Conservation (phyloP, 495 filamentous ascomycete genomes). For the Trichoderma erinaceum region DNA sequence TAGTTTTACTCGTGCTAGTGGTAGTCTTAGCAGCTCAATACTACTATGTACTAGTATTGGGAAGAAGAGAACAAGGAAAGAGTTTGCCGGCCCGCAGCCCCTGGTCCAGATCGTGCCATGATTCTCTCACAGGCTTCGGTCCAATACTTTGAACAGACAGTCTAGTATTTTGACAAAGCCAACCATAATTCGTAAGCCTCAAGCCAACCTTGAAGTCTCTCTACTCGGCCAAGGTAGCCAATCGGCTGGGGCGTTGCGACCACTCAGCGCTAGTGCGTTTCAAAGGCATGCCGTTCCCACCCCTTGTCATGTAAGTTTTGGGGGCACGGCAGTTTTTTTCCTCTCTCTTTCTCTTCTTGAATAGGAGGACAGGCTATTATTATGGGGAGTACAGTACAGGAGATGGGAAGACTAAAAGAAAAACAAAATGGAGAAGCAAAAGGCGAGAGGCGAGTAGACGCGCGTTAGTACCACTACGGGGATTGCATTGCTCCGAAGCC, state of each 20-base stretch:
- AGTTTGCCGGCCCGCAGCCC: no score
- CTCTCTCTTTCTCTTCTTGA: background rate
- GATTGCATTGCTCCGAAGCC: no score
- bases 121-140: background rate
- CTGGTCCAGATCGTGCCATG: no score
- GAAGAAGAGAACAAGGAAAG: no score
- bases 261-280: constrained; percentile 12
- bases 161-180: background rate
- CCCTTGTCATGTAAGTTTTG: background rate
- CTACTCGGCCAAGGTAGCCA: background rate
- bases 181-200: background rate
- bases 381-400: background rate
- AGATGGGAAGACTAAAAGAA: background rate
- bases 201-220: background rate
- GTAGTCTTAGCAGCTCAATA: no score
- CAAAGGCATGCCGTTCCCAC: constrained; percentile 5
- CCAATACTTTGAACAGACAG: background rate
- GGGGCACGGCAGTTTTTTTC: background rate
- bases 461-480: no score
- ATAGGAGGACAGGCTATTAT: background rate
- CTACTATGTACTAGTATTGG: no score
- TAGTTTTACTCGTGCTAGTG: background rate
- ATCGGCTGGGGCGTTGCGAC: background rate
- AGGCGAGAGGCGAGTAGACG: no score
- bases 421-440: background rate